phyloP scores from a whole-genome alignment of 148 eudicot species.

The Drosera capensis region DNA sequence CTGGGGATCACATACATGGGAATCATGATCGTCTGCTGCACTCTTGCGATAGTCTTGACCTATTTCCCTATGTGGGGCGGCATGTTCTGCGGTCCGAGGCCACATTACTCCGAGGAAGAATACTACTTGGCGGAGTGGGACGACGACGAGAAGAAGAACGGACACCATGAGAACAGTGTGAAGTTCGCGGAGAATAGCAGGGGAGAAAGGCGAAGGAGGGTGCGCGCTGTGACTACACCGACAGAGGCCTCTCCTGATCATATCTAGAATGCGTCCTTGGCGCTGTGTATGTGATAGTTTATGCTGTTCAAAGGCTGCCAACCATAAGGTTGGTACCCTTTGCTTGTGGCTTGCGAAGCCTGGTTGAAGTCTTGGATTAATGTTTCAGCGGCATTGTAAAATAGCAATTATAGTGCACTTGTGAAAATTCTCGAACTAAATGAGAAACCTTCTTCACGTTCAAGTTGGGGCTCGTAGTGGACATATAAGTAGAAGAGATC shows the following conservation, averaged over 20 bases:
- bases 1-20: constrained; percentile 68
- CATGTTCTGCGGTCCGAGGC: constrained; percentile 52
- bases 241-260: not conserved
- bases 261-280: too few relatives aligned
- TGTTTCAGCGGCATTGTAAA: too few relatives aligned
- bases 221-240: constrained; percentile 8
- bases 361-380: too few relatives aligned
- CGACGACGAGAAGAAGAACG: constrained; percentile 24
- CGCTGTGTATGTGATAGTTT: too few relatives aligned
- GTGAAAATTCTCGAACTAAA: too few relatives aligned
- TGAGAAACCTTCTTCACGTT: too few relatives aligned
- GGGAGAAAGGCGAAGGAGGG: constrained; percentile 35
- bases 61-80: constrained; percentile 89
- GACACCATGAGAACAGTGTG: constrained; percentile 33
- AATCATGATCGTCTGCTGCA: constrained; percentile 60
- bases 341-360: too few relatives aligned
- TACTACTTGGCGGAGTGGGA: constrained; percentile 63
- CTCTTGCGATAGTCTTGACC: constrained; percentile 28
- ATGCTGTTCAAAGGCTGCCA: too few relatives aligned
- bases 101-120: constrained; percentile 40
- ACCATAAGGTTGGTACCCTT: too few relatives aligned
- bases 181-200: constrained; percentile 50
- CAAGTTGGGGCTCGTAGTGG: too few relatives aligned
- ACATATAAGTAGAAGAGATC: too few relatives aligned
- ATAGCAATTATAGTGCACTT: too few relatives aligned